Base-by-base conservation (phyloP, 257 asterid genomes). In the Echites panduratus region DNA sequence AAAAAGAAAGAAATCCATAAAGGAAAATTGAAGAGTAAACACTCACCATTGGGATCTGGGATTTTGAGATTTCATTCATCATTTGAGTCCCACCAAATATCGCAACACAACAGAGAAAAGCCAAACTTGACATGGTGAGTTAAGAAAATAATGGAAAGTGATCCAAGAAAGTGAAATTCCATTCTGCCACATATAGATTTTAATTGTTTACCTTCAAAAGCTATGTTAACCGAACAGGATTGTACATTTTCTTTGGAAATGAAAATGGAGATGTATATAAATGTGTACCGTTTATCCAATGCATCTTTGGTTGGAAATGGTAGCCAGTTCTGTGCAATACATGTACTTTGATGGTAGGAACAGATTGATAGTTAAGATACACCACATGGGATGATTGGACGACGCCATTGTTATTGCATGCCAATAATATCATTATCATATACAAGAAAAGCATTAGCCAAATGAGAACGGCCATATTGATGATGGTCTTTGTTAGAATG, bases 291-390 rank as follows among this genome's bases (percentile, higher is more conserved):
- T 87, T 87, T 40, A 87, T 85, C 92, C 90, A 85, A 16, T 87
- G 78, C 77, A 77, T 85, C 35, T 78, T 78, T 47, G 92, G 92
- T 80, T 87, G 92, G 56, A 87, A 87, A 71, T 87, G 92, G 56
- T 72, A 87, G 76, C 83, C 87, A 41, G 92, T 87, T 82, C 90
- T 73, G 66, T 85, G 84, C 0, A 78, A 22, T 40, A 72, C 64
- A 6, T 65, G 50, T 0, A 40, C 76, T 43, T 40, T 35, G 5
- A 5, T 41, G 20, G 77, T 54, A 0, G 73, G 63, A 6, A 27
- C 12, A 63, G 74, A 27, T 24, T 83, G 84, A 35, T 74, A 75
- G 20, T 70, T 73, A 32, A 40, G 11, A 58, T 56, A 75, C 11
- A 78, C 75, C 4, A 69, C 20, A 58, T 80, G 87, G 71, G 83